These are phyloP conservation scores for Penicillium sp. DNA, from an alignment of 2,329 filamentous ascomycete genomes.

Conservation along the genomic window DNA sequence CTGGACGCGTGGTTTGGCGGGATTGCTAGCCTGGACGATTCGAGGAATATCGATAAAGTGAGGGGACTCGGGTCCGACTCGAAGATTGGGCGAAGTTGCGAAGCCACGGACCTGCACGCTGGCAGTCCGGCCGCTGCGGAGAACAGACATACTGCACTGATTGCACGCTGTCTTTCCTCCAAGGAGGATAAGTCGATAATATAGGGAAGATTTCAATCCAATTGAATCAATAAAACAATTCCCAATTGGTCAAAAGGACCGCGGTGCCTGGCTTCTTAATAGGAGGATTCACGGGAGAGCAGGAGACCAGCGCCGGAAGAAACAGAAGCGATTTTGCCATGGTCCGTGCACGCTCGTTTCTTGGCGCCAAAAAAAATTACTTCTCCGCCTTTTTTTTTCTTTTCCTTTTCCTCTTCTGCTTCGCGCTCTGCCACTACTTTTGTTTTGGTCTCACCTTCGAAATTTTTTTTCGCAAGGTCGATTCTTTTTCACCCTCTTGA, in stretches of 20 bases:
- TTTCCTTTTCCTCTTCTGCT: constrained; percentile 38
- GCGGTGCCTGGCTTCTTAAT: constrained; percentile 20
- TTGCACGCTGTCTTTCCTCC: constrained; percentile 7
- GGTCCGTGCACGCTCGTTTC: constrained; percentile 45
- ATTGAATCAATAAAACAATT: constrained; percentile 11
- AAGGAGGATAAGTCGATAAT: background rate
- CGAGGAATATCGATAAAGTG: constrained; percentile 82
- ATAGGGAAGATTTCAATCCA: background rate
- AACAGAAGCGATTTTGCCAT: constrained; percentile 48
- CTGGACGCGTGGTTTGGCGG: constrained; percentile 62
- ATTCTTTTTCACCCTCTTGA: constrained; percentile 23
- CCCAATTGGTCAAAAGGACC: constrained; percentile 16
- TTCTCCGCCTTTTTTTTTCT: constrained; percentile 34
- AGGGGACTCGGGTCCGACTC: constrained; percentile 76
- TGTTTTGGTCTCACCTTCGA: constrained; percentile 38
- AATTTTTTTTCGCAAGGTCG: constrained; percentile 33
- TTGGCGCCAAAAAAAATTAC: constrained; percentile 48
- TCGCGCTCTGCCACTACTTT: constrained; percentile 41
- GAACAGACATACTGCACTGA: constrained; percentile 42
- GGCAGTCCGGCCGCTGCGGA: constrained; percentile 45
- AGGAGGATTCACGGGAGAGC: constrained; percentile 31
- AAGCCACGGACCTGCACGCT: constrained; percentile 49
- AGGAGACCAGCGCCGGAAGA: constrained; percentile 36
- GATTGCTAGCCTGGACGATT: constrained; percentile 71
- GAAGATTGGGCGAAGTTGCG: constrained; percentile 43